A percentile compares a stretch with the other conserved stretches of the same genome.
These are phyloP conservation scores for Phytophthora nicotianae DNA, from an alignment of 352 stramenopile genomes.

Conservation along the genomic window DNA sequence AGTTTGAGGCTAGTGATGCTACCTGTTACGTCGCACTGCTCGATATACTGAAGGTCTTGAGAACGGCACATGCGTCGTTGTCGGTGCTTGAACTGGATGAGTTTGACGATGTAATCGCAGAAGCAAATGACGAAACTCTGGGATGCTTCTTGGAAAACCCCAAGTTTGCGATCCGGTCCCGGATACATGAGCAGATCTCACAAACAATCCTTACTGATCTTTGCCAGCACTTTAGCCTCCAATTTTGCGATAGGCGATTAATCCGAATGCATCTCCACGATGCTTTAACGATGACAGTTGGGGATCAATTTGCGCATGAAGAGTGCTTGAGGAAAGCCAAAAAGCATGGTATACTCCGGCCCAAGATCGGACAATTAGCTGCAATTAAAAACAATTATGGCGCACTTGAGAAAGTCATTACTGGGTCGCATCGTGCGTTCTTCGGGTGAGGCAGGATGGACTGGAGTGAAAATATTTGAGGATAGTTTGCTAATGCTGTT, in stretches of 20 bases:
- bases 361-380: conserved; percentile 10
- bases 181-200: conserved; percentile 56
- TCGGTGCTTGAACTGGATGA: conserved; percentile 29
- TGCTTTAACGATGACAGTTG: conserved; percentile 26
- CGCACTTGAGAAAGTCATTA: conserved; percentile 27
- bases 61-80: conserved; percentile 37
- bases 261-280: conserved; percentile 39
- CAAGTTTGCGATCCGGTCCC: conserved; percentile 27
- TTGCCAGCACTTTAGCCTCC: conserved; percentile 65
- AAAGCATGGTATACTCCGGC: conserved; percentile 17
- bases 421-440: conserved; percentile 17
- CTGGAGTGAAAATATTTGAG: background rate
- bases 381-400: conserved; percentile 16
- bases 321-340: conserved; percentile 35
- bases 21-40: conserved; percentile 59
- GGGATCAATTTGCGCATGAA: conserved; percentile 30
- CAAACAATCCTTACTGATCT: conserved; percentile 58
- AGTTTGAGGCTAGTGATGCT: conserved; percentile 62
- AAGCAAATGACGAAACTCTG: conserved; percentile 34
- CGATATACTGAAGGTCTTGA: conserved; percentile 41
- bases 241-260: conserved; percentile 44
- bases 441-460: conserved; percentile 22
- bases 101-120: conserved; percentile 43
- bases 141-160: conserved; percentile 27
- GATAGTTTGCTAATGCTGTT: background rate